Evolutionary conservation across 2,329 filamentous ascomycete genomes (phyloP).

Genomic region (Ceratocystis diversiconidia): DNA sequence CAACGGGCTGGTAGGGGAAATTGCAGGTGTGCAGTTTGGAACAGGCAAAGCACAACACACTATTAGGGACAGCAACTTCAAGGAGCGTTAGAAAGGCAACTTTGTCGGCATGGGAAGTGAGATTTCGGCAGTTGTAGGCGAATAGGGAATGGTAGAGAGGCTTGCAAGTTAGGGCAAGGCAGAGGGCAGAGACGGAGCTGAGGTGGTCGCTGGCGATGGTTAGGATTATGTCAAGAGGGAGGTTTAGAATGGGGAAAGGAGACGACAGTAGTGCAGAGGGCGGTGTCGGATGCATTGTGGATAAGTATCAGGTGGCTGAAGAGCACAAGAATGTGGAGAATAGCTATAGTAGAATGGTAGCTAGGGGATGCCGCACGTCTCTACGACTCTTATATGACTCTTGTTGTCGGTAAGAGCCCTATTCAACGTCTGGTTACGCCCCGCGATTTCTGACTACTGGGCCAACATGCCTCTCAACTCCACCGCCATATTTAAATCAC

Average conservation of each 20-base stretch:
- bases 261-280: background rate
- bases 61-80: background rate
- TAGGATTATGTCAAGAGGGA: conserved; percentile 14
- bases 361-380: background rate
- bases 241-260: conserved; percentile 9
- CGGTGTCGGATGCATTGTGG: background rate
- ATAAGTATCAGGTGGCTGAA: background rate
- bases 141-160: conserved; percentile 5
- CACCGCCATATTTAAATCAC: background rate
- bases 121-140: background rate
- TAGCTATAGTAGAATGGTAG: background rate
- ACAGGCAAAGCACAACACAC: conserved; percentile 11
- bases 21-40: conserved; percentile 7
- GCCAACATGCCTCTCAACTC: background rate
- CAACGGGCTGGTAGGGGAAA: background rate
- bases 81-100: conserved; percentile 8
- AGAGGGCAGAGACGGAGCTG: background rate
- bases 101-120: conserved; percentile 2
- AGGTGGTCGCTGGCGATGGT: conserved; percentile 7
- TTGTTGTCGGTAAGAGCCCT: background rate
- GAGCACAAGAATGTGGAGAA: background rate
- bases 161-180: conserved; percentile 8
- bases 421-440: background rate
- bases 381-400: background rate
- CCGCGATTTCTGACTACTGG: background rate